phyloP scores from a whole-genome alignment of 2,329 filamentous ascomycete species.

The Cercospora brassicicola region DNA sequence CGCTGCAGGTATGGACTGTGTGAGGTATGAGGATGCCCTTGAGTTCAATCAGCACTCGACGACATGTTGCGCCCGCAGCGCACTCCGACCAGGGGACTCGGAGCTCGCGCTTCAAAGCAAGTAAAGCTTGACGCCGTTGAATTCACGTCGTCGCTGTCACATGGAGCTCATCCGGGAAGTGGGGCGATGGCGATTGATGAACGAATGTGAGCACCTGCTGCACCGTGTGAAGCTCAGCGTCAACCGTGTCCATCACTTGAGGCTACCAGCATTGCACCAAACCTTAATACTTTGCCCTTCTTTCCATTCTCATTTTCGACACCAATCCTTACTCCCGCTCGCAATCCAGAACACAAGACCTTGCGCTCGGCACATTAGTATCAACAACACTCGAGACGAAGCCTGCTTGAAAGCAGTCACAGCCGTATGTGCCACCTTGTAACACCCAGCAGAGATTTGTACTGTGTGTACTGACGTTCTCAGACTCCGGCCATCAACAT shows the following conservation, averaged over 20 bases:
- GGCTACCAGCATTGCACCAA: not conserved
- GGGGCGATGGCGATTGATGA: too few species aligned
- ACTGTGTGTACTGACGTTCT: not conserved
- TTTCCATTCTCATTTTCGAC: not conserved
- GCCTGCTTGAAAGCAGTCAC: too few species aligned
- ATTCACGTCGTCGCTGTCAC: not conserved
- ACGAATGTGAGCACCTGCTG: not conserved
- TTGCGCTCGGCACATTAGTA: not conserved
- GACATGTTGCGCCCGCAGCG: not conserved
- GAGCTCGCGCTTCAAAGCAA: not conserved
- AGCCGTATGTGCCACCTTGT: not conserved
- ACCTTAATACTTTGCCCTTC: not conserved
- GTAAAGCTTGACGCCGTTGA: not conserved
- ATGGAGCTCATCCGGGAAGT: not conserved
- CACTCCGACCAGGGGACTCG: not conserved
- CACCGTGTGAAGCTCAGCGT: not conserved
- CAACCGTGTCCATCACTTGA: not conserved
- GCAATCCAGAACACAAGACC: not conserved
- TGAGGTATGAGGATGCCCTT: not conserved
- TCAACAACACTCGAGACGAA: not conserved
- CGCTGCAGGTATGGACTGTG: slow-evolving; percentile 3
- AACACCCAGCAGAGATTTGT: accelerated
- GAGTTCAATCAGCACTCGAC: not conserved
- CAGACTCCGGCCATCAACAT: too few species aligned
- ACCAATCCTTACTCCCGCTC: not conserved